phyloP scores from a whole-genome alignment of 2,329 filamentous ascomycete genomes.

The Blastomyces emzantsi region DNA sequence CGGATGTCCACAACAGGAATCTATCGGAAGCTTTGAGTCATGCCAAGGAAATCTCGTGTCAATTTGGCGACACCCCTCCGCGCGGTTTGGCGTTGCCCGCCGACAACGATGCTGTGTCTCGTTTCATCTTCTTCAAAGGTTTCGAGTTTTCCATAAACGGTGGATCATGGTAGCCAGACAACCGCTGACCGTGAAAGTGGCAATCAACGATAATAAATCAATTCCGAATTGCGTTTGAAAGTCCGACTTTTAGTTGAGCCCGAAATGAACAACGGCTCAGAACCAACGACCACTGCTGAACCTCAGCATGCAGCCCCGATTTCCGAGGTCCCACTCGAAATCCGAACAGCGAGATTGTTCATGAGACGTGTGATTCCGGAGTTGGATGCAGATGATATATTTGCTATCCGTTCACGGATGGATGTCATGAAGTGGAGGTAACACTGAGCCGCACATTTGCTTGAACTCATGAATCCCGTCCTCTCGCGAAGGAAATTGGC shows the following conservation, averaged over 20 bases:
- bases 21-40: background rate
- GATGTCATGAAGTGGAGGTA: conserved; percentile 26
- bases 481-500: conserved; percentile 14
- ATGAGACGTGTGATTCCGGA: conserved; percentile 17
- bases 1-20: background rate
- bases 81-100: background rate
- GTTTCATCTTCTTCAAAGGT: background rate
- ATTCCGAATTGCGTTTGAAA: background rate
- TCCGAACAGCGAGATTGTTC: conserved; percentile 15
- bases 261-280: background rate
- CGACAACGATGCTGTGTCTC: background rate
- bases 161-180: background rate
- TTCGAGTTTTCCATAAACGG: background rate
- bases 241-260: background rate
- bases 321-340: background rate
- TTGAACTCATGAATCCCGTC: conserved; percentile 10
- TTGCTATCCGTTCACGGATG: conserved; percentile 19
- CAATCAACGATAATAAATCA: background rate
- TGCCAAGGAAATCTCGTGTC: conserved; percentile 8
- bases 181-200: background rate
- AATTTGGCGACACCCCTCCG: conserved; percentile 3
- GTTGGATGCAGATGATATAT: conserved; percentile 19
- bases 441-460: background rate
- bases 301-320: background rate
- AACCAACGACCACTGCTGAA: background rate